Evolutionary conservation across 2,329 filamentous ascomycete species (phyloP).

Genomic region (Lecanicillium sp.): DNA sequence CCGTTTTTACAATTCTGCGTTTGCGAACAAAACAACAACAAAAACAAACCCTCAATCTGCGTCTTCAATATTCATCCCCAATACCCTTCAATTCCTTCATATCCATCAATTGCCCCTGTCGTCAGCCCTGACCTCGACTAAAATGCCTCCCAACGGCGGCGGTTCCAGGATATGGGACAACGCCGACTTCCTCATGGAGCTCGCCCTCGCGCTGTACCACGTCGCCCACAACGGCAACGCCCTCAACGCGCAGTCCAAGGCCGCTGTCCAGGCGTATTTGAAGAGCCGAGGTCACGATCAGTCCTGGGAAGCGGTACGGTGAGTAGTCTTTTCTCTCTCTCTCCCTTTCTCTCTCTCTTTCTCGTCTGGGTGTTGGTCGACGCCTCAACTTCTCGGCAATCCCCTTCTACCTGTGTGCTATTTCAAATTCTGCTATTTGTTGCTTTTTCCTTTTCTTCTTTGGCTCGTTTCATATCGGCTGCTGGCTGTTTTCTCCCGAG

Average conservation of each 20-base stretch:
- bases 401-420: too few relatives aligned
- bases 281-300: slow-evolving; percentile 27
- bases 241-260: slow-evolving; percentile 25
- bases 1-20: too few relatives aligned
- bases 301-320: slow-evolving; percentile 43
- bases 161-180: slow-evolving; percentile 33
- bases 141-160: slow-evolving; percentile 4
- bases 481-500: neutral
- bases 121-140: slow-evolving; percentile 14
- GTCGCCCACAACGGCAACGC: slow-evolving; percentile 21
- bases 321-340: slow-evolving; percentile 20
- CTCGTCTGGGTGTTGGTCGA: too few relatives aligned
- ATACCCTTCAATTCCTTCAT: too few relatives aligned
- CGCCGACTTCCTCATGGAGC: slow-evolving; percentile 27
- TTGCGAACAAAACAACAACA: too few relatives aligned
- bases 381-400: too few relatives aligned
- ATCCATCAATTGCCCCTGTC: slow-evolving; percentile 20
- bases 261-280: slow-evolving; percentile 28
- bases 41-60: too few relatives aligned
- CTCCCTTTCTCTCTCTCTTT: neutral
- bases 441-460: slow-evolving; percentile 3
- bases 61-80: too few relatives aligned
- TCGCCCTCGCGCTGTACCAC: slow-evolving; percentile 29
- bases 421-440: neutral
- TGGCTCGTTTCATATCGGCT: neutral